Evolutionary conservation across 2,329 filamentous ascomycete species (phyloP).

Genomic region (Clonostachys solani): DNA sequence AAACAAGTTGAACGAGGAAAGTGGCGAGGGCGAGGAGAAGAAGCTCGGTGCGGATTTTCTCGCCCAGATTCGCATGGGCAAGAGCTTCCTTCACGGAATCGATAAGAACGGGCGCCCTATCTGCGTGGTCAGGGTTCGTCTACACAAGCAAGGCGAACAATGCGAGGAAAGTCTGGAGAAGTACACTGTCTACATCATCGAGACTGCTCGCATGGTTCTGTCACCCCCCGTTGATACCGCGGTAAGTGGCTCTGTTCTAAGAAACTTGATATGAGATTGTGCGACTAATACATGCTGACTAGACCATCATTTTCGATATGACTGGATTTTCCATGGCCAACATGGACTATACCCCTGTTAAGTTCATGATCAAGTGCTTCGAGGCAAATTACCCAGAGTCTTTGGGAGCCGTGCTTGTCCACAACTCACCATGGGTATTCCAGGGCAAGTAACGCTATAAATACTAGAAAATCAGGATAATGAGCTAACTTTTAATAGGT

Average conservation of each 20-base stretch:
- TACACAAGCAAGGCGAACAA: constrained; percentile 82
- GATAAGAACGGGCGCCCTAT: constrained; percentile 85
- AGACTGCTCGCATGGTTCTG: constrained; percentile 84
- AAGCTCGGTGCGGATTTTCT: constrained; percentile 74
- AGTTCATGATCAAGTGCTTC: constrained; percentile 99
- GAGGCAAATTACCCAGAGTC: constrained; percentile 98
- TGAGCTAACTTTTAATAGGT: constrained; percentile 37
- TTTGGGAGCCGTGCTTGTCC: constrained; percentile 83
- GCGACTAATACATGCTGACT: constrained; percentile 11
- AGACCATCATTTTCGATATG: constrained; percentile 97
- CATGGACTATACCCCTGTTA: constrained; percentile 97
- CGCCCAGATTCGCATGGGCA: constrained; percentile 80
- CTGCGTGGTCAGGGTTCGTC: constrained; percentile 75
- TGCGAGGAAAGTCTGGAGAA: constrained; percentile 76
- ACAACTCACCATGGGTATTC: constrained; percentile 97
- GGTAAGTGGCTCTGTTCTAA: constrained; percentile 47
- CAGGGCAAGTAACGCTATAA: constrained; percentile 55
- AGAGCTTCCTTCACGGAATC: constrained; percentile 84
- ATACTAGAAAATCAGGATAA: constrained; percentile 4
- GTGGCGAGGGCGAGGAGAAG: constrained; percentile 54
- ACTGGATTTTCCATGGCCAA: constrained; percentile 89
- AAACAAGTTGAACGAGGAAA: constrained; percentile 55
- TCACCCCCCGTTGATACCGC: constrained; percentile 83
- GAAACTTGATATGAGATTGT: background rate
- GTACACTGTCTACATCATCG: constrained; percentile 91